phyloP scores from a whole-genome alignment of 192 early-diverging fungal genomes.

The Gamsiella multidivaricata region DNA sequence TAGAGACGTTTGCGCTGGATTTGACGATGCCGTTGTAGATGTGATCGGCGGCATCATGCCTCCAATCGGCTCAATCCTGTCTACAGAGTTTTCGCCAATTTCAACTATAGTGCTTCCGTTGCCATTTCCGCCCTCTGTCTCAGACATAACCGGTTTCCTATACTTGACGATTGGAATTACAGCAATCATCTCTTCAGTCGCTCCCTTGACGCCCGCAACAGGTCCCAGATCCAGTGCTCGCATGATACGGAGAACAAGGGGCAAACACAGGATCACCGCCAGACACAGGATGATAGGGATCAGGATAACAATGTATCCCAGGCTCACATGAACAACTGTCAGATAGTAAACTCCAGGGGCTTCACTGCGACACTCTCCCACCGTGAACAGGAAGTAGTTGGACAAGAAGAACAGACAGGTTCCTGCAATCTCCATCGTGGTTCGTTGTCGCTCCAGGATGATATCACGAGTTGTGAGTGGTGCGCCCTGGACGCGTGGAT shows the following conservation, averaged over 20 bases:
- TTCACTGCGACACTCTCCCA: constrained; percentile 48
- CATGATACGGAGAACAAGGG: constrained; percentile 71
- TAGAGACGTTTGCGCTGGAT: neutral
- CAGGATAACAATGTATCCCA: constrained; percentile 75
- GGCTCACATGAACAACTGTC: constrained; percentile 69
- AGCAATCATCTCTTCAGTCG: constrained; percentile 72
- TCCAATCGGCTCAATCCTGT: neutral
- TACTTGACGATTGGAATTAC: constrained; percentile 76
- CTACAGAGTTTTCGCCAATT: neutral
- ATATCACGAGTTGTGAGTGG: constrained; percentile 33
- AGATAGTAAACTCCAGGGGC: constrained; percentile 72
- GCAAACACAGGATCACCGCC: constrained; percentile 73
- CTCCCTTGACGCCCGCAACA: constrained; percentile 70
- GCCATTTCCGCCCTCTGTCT: neutral
- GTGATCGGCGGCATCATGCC: neutral
- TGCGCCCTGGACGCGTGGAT: constrained; percentile 59
- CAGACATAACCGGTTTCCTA: constrained; percentile 27
- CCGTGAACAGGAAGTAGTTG: constrained; percentile 76
- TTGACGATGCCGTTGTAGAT: neutral
- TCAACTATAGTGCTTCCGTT: constrained; percentile 1
- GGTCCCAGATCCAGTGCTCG: constrained; percentile 64
- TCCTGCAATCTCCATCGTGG: constrained; percentile 50
- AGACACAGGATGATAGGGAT: constrained; percentile 69
- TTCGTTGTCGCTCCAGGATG: constrained; percentile 38
- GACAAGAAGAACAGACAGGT: constrained; percentile 42